These are phyloP conservation scores for Cyphellophora attinorum DNA, from an alignment of 2,329 filamentous ascomycete species.

Conservation along the genomic window DNA sequence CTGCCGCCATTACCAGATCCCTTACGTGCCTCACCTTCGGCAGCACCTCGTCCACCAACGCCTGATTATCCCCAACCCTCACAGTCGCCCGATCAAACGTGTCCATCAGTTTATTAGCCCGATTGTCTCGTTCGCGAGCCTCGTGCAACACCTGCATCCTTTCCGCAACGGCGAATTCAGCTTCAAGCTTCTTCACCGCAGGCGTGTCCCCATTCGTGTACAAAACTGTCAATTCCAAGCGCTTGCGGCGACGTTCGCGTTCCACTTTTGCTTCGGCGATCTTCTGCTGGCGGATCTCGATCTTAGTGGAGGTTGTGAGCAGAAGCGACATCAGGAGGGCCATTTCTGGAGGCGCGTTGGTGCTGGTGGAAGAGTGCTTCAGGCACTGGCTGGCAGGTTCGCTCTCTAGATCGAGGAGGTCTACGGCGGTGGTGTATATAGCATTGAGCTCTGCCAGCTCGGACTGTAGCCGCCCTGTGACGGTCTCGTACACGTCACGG, in stretches of 20 bases:
- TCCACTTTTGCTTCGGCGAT: conserved; percentile 41
- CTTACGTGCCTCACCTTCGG: conserved; percentile 30
- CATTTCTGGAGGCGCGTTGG: conserved; percentile 21
- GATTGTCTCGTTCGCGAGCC: conserved; percentile 38
- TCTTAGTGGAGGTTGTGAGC: conserved; percentile 35
- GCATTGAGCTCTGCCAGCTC: conserved; percentile 41
- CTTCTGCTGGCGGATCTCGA: conserved; percentile 41
- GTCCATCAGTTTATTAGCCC: conserved; percentile 41
- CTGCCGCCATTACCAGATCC: conserved; percentile 19
- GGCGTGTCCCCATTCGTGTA: conserved; percentile 35
- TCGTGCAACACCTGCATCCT: conserved; percentile 40
- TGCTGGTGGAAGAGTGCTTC: conserved; percentile 9
- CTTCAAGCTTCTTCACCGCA: conserved; percentile 39
- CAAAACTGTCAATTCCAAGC: conserved; percentile 41
- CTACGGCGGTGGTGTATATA: conserved; percentile 34
- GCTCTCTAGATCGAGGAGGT: conserved; percentile 31
- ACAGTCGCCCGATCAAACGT: conserved; percentile 40
- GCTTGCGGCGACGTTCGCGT: conserved; percentile 45
- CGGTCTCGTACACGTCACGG: conserved; percentile 38
- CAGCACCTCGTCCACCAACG: conserved; percentile 38
- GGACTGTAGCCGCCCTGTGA: conserved; percentile 38
- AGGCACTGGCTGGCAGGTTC: conserved; percentile 20
- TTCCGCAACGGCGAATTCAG: conserved; percentile 42
- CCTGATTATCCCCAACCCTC: conserved; percentile 40
- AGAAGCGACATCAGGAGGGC: conserved; percentile 36